Percentiles rank a stretch among this genome's conserved stretches.
Conservation (phyloP, 2,329 filamentous ascomycete genomes). For the Endothia cerciana region DNA sequence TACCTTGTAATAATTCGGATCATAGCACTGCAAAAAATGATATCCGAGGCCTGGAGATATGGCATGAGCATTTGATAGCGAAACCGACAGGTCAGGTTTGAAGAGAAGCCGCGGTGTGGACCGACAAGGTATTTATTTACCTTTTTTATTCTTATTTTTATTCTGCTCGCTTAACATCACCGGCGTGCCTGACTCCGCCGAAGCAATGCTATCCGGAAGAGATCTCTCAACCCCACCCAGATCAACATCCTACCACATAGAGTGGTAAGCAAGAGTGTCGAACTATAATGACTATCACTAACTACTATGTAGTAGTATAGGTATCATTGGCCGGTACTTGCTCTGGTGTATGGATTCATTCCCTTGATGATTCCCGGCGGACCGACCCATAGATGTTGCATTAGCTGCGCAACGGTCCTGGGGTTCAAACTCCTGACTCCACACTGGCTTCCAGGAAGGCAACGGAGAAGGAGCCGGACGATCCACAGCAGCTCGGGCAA, state of each 20-base stretch:
- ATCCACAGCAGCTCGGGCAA: neutral
- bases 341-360: neutral
- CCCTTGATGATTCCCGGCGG: neutral
- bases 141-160: no score
- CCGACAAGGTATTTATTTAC: neutral
- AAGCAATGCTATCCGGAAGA: neutral
- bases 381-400: constrained; percentile 3
- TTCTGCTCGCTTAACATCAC: neutral
- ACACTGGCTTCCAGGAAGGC: neutral
- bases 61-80: neutral
- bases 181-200: neutral
- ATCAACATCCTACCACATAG: neutral
- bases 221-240: neutral
- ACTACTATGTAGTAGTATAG: no score
- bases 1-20: neutral
- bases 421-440: neutral
- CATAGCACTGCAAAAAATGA: neutral
- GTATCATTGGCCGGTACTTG: neutral
- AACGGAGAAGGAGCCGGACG: neutral
- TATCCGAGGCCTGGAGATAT: neutral
- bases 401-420: neutral
- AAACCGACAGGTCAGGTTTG: neutral
- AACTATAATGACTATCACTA: neutral
- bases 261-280: neutral
- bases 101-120: neutral